These are phyloP conservation scores for Oryza longistaminata DNA, from an alignment of 176 grass and related monocot genomes.

Conservation along the genomic window DNA sequence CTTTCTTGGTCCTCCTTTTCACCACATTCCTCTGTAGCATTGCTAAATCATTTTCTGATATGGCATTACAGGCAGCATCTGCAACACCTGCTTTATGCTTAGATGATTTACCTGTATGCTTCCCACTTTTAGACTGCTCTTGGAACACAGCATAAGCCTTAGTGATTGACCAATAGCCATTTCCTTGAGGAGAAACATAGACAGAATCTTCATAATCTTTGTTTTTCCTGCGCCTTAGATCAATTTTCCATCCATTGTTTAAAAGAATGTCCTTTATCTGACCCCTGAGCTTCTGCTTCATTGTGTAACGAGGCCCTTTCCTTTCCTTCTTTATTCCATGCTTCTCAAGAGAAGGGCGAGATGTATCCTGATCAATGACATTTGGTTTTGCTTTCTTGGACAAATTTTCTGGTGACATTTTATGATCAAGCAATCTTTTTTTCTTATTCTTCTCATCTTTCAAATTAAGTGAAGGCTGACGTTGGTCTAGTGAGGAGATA, in stretches of 20 bases:
- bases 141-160: slow-evolving; percentile 92
- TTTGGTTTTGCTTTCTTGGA: slow-evolving; percentile 53
- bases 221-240: slow-evolving; percentile 64
- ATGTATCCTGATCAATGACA: slow-evolving; percentile 28
- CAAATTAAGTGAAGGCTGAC: not conserved
- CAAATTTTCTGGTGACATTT: slow-evolving; percentile 39
- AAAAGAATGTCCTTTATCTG: slow-evolving; percentile 76
- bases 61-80: slow-evolving; percentile 31
- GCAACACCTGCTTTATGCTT: slow-evolving; percentile 22
- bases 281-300: slow-evolving; percentile 76
- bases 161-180: slow-evolving; percentile 93
- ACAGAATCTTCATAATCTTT: slow-evolving; percentile 85
- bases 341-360: slow-evolving; percentile 28
- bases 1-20: slow-evolving; percentile 57
- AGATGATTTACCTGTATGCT: slow-evolving; percentile 32
- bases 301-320: slow-evolving; percentile 42
- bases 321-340: slow-evolving; percentile 47
- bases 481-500: slow-evolving; percentile 17
- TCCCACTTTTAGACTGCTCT: slow-evolving; percentile 49
- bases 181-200: slow-evolving; percentile 78
- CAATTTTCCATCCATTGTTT: slow-evolving; percentile 82
- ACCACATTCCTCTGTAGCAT: slow-evolving; percentile 85
- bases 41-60: slow-evolving; percentile 69
- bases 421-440: slow-evolving; percentile 63
- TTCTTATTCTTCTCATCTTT: slow-evolving; percentile 46